Evolutionary conservation across 2,329 filamentous ascomycete species (phyloP).

Genomic region (Thelonectria discophora): DNA sequence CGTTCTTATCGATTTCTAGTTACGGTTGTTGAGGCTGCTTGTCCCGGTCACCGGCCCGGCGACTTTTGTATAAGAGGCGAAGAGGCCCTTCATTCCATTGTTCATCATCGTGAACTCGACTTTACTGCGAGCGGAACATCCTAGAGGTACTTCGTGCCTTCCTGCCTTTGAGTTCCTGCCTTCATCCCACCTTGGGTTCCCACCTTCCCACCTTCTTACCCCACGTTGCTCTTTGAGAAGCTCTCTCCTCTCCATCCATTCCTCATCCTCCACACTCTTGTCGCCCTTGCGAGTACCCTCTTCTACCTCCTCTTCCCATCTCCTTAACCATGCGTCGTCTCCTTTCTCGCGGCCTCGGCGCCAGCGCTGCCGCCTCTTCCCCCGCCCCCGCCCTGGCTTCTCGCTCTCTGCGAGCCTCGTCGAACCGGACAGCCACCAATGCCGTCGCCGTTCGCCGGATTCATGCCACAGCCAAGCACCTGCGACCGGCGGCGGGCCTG

Average conservation of each 20-base stretch:
- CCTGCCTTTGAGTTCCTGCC: no score
- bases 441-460: conserved; percentile 60
- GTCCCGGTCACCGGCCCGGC: conserved; percentile 25
- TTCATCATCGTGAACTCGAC: conserved; percentile 11
- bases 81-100: background rate
- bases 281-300: background rate
- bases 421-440: conserved; percentile 49
- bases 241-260: conserved; percentile 3
- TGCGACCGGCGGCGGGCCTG: conserved; percentile 61
- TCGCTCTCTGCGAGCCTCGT: conserved; percentile 41
- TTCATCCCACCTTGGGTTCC: no score
- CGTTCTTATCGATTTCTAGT: conserved; percentile 12
- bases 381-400: conserved; percentile 40
- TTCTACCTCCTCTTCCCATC: background rate
- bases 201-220: no score
- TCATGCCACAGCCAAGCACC: conserved; percentile 65
- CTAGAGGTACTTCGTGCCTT: no score
- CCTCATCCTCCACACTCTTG: background rate
- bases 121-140: background rate
- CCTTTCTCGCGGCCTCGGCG: conserved; percentile 51
- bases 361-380: conserved; percentile 44
- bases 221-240: conserved; percentile 14
- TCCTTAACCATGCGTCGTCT: conserved; percentile 56
- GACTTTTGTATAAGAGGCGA: conserved; percentile 20
- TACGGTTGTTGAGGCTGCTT: conserved; percentile 1